A percentile compares a stretch with the other conserved stretches of the same genome.
phyloP scores from a whole-genome alignment of 306 rosid genomes.

The Alnus rubra region DNA sequence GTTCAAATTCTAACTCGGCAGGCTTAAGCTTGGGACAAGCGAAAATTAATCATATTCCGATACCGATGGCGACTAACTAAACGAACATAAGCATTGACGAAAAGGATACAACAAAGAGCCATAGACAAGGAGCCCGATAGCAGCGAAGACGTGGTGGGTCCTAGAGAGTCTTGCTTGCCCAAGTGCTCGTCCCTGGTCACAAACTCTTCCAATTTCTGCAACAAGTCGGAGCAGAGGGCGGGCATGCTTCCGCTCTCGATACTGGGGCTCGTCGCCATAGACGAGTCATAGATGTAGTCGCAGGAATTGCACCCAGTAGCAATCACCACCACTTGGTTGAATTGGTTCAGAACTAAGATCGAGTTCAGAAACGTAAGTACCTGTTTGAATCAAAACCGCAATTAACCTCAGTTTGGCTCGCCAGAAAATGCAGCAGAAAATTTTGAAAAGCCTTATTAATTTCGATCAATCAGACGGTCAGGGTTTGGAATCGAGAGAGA shows the following conservation, averaged over 20 bases:
- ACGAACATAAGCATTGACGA: neutral
- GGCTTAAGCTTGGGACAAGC: no score
- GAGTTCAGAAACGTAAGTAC: slow-evolving; percentile 84
- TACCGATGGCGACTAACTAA: neutral
- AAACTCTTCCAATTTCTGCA: slow-evolving; percentile 69
- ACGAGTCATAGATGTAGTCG: slow-evolving; percentile 68
- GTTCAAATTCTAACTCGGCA: no score
- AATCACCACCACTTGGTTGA: slow-evolving; percentile 80
- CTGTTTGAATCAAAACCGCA: slow-evolving; percentile 36
- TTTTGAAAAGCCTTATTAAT: no score
- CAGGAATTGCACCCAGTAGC: slow-evolving; percentile 90
- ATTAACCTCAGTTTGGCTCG: neutral
- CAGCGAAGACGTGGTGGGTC: slow-evolving; percentile 61
- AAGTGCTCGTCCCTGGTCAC: slow-evolving; percentile 55
- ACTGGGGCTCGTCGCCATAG: slow-evolving; percentile 46
- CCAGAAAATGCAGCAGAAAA: neutral
- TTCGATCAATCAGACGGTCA: neutral
- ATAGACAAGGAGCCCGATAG: slow-evolving; percentile 84
- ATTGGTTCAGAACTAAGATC: slow-evolving; percentile 71
- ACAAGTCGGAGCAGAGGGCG: slow-evolving; percentile 61
- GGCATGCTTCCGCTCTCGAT: slow-evolving; percentile 65
- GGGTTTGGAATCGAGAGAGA: slow-evolving; percentile 12
- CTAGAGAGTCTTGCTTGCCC: slow-evolving; percentile 37
- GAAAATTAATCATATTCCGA: no score
- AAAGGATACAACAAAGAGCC: slow-evolving; percentile 96